phyloP scores from a whole-genome alignment of 805 yeast species.

The Ascoidea rubescens region DNA sequence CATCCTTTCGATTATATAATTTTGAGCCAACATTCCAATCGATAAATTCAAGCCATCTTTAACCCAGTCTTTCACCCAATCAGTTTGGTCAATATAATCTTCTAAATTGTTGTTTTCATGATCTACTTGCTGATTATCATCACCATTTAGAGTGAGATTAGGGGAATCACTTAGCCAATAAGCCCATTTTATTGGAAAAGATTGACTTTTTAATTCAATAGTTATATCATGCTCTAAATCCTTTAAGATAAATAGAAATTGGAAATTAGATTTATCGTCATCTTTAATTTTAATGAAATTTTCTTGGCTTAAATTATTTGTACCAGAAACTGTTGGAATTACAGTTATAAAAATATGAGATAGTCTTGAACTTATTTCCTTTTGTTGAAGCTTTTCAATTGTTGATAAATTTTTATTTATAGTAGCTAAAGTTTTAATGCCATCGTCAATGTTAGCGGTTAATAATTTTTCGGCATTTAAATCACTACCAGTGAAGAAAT shows the following conservation, averaged over 20 bases:
- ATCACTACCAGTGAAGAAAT: conserved; percentile 60
- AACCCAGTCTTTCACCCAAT: conserved; percentile 73
- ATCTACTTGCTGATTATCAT: conserved; percentile 9
- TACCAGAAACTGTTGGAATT: conserved; percentile 38
- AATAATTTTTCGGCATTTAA: conserved; percentile 83
- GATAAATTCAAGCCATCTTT: conserved; percentile 65
- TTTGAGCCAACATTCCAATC: conserved; percentile 81
- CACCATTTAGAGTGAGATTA: conserved; percentile 22
- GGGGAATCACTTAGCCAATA: conserved; percentile 54
- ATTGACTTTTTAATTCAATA: conserved; percentile 68
- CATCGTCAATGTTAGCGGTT: conserved; percentile 71
- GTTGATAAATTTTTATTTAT: not conserved
- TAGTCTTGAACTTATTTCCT: conserved; percentile 9
- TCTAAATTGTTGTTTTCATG: conserved; percentile 18
- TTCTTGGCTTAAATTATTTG: conserved; percentile 12
- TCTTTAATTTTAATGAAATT: conserved; percentile 23
- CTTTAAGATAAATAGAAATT: conserved; percentile 60
- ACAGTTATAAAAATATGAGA: conserved; percentile 63
- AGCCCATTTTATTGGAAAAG: conserved; percentile 85
- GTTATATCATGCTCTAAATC: conserved; percentile 72
- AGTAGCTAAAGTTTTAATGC: conserved; percentile 28
- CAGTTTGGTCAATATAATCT: conserved; percentile 62
- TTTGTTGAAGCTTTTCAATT: not conserved
- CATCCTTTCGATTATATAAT: conserved; percentile 85
- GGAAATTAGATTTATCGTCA: conserved; percentile 38